These are phyloP conservation scores for Kodamaea neixiangensis DNA, from an alignment of 805 yeast species.

Conservation along the genomic window DNA sequence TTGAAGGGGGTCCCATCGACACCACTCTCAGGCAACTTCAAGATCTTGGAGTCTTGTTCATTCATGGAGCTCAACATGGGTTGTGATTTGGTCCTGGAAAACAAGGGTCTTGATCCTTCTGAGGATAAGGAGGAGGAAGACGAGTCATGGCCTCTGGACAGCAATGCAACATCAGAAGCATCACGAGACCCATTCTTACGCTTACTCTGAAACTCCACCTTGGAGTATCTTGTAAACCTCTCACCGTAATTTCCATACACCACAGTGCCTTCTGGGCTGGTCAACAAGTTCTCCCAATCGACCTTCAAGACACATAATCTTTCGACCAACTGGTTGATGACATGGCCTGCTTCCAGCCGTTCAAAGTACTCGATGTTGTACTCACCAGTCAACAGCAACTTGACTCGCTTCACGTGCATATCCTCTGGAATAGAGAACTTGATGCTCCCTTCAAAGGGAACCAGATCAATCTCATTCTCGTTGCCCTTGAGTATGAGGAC, in stretches of 20 bases:
- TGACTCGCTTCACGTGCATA: slow-evolving; percentile 39
- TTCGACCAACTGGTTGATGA: slow-evolving; percentile 38
- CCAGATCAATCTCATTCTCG: slow-evolving; percentile 44
- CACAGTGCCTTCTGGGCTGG: slow-evolving; percentile 38
- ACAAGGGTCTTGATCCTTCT: slow-evolving; percentile 23
- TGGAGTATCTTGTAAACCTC: slow-evolving; percentile 21
- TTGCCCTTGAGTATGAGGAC: slow-evolving; percentile 45
- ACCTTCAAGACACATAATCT: slow-evolving; percentile 42
- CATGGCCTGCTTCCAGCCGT: slow-evolving; percentile 28
- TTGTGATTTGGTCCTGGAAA: slow-evolving; percentile 32
- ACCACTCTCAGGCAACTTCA: slow-evolving; percentile 32
- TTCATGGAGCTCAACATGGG: slow-evolving; percentile 21
- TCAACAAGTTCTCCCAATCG: slow-evolving; percentile 51
- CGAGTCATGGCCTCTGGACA: background rate
- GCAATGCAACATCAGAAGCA: slow-evolving; percentile 7
- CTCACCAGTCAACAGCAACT: slow-evolving; percentile 45
- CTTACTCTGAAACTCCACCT: slow-evolving; percentile 20
- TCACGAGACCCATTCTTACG: slow-evolving; percentile 11
- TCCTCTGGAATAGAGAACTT: slow-evolving; percentile 48
- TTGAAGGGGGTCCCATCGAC: slow-evolving; percentile 48
- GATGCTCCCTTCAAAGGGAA: slow-evolving; percentile 48
- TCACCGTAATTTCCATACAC: slow-evolving; percentile 46
- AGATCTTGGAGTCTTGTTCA: slow-evolving; percentile 5
- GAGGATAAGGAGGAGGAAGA: background rate
- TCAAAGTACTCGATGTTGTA: slow-evolving; percentile 44